Base-by-base conservation (phyloP, 495 filamentous ascomycete genomes). In the Podospora appendiculata region DNA sequence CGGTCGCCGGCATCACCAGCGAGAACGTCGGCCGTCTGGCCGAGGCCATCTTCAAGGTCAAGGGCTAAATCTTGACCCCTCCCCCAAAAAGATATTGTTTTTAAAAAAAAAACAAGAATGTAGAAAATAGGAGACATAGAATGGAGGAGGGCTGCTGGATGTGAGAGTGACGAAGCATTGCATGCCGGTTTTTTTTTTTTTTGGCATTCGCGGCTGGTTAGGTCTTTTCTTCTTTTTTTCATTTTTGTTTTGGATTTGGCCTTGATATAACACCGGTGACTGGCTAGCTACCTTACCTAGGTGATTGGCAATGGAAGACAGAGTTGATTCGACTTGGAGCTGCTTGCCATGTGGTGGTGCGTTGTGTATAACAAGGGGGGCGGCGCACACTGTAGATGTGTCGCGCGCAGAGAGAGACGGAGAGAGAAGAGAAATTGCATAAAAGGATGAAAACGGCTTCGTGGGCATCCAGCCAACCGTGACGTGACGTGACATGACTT, bases 31-130 rank as follows among this genome's bases (percentile, higher is more conserved):
- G 88, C 74, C 83, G 91, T 59, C 85, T 98, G 48, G 93, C 93
- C 49, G 86, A 96, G 76, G 80, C 88, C 61, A 98, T 98, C 74
- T 91, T 87, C 80, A 92, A 95, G 74, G 84, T 98, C 55, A 95
- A 78, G 71, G 77, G 77, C 62, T 81, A 72, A 62, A 57, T 10
- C 1, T 40, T 4, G 34, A 25, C 25, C 25, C 2, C 25, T 25
- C 25, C 2, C 25, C 25, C 5, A 25, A 25, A 25, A 25, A 25
- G 25, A 25, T 2, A 25, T 25, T 2, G 5, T 25, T 25, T 25
- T 25, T 2, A 25, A 25, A 25, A 25, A 25, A 25, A 25, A 25
- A 25, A 25, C 25, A 25, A n/a, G n/a, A n/a, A n/a, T n/a, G 2
- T 25, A 25, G 25, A 25, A 25, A 25, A 25, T 25, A 5, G 25